Conservation (phyloP, 805 yeast genomes). For the Cyberlindnera euphorbiiphila region DNA sequence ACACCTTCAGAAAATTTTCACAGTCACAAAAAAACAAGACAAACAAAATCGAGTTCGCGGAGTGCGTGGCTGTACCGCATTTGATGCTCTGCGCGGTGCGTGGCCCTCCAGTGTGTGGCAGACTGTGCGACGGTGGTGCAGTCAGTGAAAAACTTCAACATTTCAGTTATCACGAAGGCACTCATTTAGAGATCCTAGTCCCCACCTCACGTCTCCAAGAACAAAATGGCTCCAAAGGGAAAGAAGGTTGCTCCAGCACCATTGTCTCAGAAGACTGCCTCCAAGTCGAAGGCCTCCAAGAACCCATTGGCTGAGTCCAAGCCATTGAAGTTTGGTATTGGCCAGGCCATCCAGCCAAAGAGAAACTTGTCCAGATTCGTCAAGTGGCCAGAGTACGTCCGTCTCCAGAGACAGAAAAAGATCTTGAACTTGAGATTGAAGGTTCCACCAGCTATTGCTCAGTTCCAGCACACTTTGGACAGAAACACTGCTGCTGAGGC, state of each 20-base stretch:
- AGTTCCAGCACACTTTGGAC: constrained; percentile 94
- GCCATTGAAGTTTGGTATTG: constrained; percentile 94
- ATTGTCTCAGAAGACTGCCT: constrained; percentile 70
- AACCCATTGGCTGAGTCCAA: constrained; percentile 88
- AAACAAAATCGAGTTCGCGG: constrained; percentile 5
- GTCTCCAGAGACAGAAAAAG: constrained; percentile 99
- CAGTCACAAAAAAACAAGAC: constrained; percentile 16
- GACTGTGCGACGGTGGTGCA: not conserved
- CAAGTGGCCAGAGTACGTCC: constrained; percentile 98
- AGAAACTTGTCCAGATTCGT: constrained; percentile 95
- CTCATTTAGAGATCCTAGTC: not conserved
- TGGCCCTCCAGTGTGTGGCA: no score
- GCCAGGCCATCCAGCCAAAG: constrained; percentile 93
- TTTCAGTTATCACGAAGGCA: constrained; percentile 32
- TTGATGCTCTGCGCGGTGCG: no score
- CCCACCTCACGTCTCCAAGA: constrained; percentile 1
- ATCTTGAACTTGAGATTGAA: constrained; percentile 91
- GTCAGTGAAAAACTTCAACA: constrained; percentile 17
- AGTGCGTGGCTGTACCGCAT: not conserved
- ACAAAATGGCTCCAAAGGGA: constrained; percentile 33
- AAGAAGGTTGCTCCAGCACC: constrained; percentile 98
- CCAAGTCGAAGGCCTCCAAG: constrained; percentile 58
- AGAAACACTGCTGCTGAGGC: constrained; percentile 98
- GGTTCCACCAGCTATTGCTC: constrained; percentile 98
- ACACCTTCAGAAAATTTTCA: constrained; percentile 8